Evolutionary conservation across 2,329 filamentous ascomycete species (phyloP), one percentile per base, ranked within the genome.

Genomic region (Diaporthe sp.): DNA sequence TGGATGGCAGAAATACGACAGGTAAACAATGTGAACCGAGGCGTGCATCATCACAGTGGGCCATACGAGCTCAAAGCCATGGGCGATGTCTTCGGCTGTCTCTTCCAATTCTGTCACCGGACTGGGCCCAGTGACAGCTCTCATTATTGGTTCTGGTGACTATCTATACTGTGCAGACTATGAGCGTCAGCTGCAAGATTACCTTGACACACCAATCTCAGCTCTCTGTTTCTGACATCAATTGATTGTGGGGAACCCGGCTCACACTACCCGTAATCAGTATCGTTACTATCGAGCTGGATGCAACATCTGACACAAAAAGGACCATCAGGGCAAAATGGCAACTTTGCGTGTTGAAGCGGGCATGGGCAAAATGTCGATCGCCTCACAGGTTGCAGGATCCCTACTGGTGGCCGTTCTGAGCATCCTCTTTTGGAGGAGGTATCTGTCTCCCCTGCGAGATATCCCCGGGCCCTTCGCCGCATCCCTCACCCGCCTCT

Each of bases 401-500:
- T 61, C 15, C 4, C 22, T 72, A 7, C n/a, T 61, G 28, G 55
- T 61, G 12, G 44, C 44, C 22, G 8, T 72, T 8, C n/a, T 72
- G 28, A 61, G 42, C 46, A 37, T 72, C 42, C 25, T 51, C 15
- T n/a, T 68, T 10, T 22, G 71, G 71, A 34, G 59, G 25, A 34
- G 71, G 19, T 68, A 49, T 19, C 22, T 73, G 12, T 69, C 51
- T 31, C 61, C 51, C 22, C 37, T 69, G 5, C 8, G 49, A 37
- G 39, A 74, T 34, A 51, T 70, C 4, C 49, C 72, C 0, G 61
- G 61, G 13, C 72, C 59, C 25, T 67, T 74, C 10, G 37, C 31
- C 6, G 69, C 70, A 4, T 73, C 61, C 5, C n/a, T 73, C 44
- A 62, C 61, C 15, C 70, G 74, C 7, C 25, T 73, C 25, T 73